A percentile compares a stretch with the other conserved stretches of the same genome.
These are phyloP conservation scores for Trichoderma sp. DNA, from an alignment of 2,329 filamentous ascomycete genomes.

Conservation along the genomic window DNA sequence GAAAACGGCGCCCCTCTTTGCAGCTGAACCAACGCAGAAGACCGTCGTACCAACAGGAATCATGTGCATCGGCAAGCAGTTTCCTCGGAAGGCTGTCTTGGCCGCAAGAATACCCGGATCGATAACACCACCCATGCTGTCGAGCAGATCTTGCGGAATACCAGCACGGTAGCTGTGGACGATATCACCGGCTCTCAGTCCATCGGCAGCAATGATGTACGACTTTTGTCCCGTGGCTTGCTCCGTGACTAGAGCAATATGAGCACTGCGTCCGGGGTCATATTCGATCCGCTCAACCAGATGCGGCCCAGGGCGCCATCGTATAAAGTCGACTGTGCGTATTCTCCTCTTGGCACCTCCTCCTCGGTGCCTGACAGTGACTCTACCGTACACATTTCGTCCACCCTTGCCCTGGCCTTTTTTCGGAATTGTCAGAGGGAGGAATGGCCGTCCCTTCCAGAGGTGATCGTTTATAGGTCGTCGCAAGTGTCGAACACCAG, in stretches of 20 bases:
- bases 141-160: slow-evolving; percentile 80
- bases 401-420: slow-evolving; percentile 92
- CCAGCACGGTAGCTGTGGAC: slow-evolving; percentile 90
- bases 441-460: slow-evolving; percentile 85
- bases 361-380: slow-evolving; percentile 88
- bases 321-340: slow-evolving; percentile 83
- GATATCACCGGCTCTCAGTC: slow-evolving; percentile 84
- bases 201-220: slow-evolving; percentile 94
- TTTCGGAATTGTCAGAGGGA: slow-evolving; percentile 83
- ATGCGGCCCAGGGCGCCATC: slow-evolving; percentile 75
- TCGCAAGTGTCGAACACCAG: slow-evolving; percentile 85
- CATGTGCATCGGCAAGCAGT: slow-evolving; percentile 93
- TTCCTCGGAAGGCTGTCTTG: slow-evolving; percentile 89
- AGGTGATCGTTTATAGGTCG: slow-evolving; percentile 94
- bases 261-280: slow-evolving; percentile 87
- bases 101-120: slow-evolving; percentile 96
- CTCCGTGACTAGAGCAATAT: slow-evolving; percentile 82
- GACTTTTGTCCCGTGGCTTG: slow-evolving; percentile 71
- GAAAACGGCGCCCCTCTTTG: slow-evolving; percentile 76
- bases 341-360: slow-evolving; percentile 91
- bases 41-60: slow-evolving; percentile 91
- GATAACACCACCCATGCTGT: slow-evolving; percentile 86
- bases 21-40: slow-evolving; percentile 79
- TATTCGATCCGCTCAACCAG: slow-evolving; percentile 93
- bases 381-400: slow-evolving; percentile 78